These are phyloP conservation scores for Xylaria sp. DNA, from an alignment of 2,329 filamentous ascomycete genomes.

Conservation along the genomic window DNA sequence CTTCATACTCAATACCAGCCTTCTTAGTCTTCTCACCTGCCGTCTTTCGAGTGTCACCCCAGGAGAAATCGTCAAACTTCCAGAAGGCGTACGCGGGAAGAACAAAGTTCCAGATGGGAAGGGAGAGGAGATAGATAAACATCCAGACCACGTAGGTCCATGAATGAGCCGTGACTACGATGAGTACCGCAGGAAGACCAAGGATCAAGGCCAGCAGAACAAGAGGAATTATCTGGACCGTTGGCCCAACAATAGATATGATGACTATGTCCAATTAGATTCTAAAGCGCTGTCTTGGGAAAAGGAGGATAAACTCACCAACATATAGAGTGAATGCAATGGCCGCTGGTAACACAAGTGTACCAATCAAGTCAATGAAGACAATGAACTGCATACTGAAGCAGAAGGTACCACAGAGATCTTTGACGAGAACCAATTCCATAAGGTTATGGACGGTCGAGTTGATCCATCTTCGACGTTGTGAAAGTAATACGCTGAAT, in stretches of 20 bases:
- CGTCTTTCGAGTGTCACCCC: slow-evolving; percentile 97
- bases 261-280: slow-evolving; percentile 64
- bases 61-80: slow-evolving; percentile 99
- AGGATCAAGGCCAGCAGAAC: slow-evolving; percentile 89
- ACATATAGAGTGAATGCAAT: slow-evolving; percentile 98
- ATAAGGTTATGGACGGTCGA: slow-evolving; percentile 98
- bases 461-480: slow-evolving; percentile 98
- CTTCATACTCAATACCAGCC: slow-evolving; percentile 83
- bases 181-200: slow-evolving; percentile 88
- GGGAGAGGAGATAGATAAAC: slow-evolving; percentile 90
- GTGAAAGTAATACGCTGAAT: slow-evolving; percentile 90
- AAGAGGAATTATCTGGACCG: slow-evolving; percentile 86
- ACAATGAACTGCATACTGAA: slow-evolving; percentile 99
- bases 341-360: slow-evolving; percentile 90
- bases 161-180: slow-evolving; percentile 91
- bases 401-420: slow-evolving; percentile 98
- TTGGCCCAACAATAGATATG: slow-evolving; percentile 79
- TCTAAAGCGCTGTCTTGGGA: neutral
- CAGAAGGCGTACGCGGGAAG: slow-evolving; percentile 94
- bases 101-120: slow-evolving; percentile 97
- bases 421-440: slow-evolving; percentile 92
- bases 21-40: slow-evolving; percentile 89
- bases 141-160: slow-evolving; percentile 95
- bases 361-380: slow-evolving; percentile 93
- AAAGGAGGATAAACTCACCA: slow-evolving; percentile 61